Percentiles rank a stretch among this genome's conserved stretches.
These are phyloP conservation scores for Curvularia sp. DNA, from an alignment of 2,329 filamentous ascomycete genomes.

Conservation along the genomic window DNA sequence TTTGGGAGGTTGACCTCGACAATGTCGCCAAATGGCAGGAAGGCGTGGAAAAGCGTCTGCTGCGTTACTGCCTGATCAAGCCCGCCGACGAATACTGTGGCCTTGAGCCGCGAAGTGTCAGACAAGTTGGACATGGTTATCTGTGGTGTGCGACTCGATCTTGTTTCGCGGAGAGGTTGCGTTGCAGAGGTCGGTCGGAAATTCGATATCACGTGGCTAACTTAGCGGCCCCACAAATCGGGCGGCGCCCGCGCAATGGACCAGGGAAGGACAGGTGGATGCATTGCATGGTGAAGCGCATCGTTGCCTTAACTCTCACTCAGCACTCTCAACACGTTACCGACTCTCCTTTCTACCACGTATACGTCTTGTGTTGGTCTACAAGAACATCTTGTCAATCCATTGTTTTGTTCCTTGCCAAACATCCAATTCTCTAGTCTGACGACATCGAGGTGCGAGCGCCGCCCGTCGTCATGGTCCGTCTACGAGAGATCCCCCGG, in stretches of 20 bases:
- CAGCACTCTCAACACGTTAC: conserved; percentile 29
- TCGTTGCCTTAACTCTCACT: conserved; percentile 33
- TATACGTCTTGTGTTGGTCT: conserved; percentile 21
- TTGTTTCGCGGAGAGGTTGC: background rate
- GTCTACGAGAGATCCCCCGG: conserved; percentile 92
- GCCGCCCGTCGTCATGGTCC: conserved; percentile 73
- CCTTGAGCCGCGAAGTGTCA: conserved; percentile 82
- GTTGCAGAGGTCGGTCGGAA: conserved; percentile 20
- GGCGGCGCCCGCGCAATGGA: conserved; percentile 27
- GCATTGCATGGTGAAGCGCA: conserved; percentile 37
- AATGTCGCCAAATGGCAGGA: conserved; percentile 96
- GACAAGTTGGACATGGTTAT: conserved; percentile 66
- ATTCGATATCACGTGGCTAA: conserved; percentile 36
- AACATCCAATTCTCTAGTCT: conserved; percentile 28
- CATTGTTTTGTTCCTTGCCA: conserved; percentile 30
- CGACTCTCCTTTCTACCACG: conserved; percentile 26
- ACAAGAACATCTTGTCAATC: conserved; percentile 17
- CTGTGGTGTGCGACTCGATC: conserved; percentile 9
- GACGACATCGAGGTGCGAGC: conserved; percentile 43
- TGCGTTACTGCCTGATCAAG: conserved; percentile 79
- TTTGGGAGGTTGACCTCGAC: conserved; percentile 89
- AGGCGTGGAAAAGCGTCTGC: conserved; percentile 82
- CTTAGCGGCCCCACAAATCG: conserved; percentile 20
- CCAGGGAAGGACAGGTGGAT: conserved; percentile 48
- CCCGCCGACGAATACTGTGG: conserved; percentile 91